Conservation (phyloP, 2,329 filamentous ascomycete species). For the Exophiala bonariae region DNA sequence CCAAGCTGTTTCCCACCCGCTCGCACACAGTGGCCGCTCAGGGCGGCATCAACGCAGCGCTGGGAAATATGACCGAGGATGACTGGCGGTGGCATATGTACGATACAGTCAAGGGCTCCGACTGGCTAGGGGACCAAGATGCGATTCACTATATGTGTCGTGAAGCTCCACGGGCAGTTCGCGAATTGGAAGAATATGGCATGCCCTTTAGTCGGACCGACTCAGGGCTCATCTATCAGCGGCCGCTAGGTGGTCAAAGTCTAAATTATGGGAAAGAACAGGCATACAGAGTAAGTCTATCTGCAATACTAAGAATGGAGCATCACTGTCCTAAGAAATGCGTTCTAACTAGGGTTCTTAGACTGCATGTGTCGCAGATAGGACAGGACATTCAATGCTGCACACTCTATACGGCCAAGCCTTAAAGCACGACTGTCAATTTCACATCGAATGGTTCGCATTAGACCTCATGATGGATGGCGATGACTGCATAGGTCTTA, state of each 20-base stretch:
- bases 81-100: conserved; percentile 99
- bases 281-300: conserved; percentile 63
- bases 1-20: conserved; percentile 63
- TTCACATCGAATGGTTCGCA: conserved; percentile 94
- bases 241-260: conserved; percentile 83
- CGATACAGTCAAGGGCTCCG: conserved; percentile 95
- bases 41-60: conserved; percentile 61
- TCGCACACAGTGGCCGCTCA: conserved; percentile 67
- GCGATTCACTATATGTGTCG: conserved; percentile 98
- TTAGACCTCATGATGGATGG: conserved; percentile 90
- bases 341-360: no score
- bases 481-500: conserved; percentile 82
- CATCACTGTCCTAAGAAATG: no score
- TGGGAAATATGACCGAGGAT: conserved; percentile 84
- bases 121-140: conserved; percentile 97
- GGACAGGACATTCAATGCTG: conserved; percentile 85
- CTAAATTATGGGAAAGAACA: conserved; percentile 86
- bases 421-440: conserved; percentile 87
- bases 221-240: conserved; percentile 32
- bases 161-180: conserved; percentile 86
- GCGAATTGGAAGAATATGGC: conserved; percentile 66
- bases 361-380: conserved; percentile 77
- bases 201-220: conserved; percentile 51
- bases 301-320: no score
- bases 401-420: conserved; percentile 92